Base-by-base conservation (phyloP, 2,329 filamentous ascomycete species). In the Drechslera avenae region DNA sequence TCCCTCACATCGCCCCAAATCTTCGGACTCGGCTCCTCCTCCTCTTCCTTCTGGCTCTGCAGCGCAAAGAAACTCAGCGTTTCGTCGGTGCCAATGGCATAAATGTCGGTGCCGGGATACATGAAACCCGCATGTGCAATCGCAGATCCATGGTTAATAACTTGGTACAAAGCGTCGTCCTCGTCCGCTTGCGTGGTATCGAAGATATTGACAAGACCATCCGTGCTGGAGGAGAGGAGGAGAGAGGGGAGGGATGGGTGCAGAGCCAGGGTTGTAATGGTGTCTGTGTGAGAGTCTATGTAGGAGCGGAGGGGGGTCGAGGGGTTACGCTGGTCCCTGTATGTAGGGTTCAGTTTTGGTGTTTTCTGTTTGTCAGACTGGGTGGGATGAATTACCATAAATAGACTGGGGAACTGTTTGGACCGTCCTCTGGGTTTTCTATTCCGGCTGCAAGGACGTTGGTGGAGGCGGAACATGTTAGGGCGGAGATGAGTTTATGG, bases 141-240 rank as follows among this genome's bases (percentile, higher is more conserved):
- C 0, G 88, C 90, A 28, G 86, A 84, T 31, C 83, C 81, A 67
- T 90, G 88, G 72, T 93, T 93, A 69, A 92, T 86, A 10, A 90
- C 89, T 73, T 91, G 88, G 51, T 88, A 78, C 16, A 91, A 77
- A 1, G 89, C 86, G 39, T 93, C 89, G 66, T 93, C 89, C 73
- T 93, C 89, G 50, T 89, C 81, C 6, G 58, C 57, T 39, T 73
- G 64, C 39, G 81, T 79, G 14, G 84, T 87, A 74, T 94, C 86
- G 73, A 88, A 90, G 37, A 93, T 78, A 66, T 89, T 91, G 63
- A 93, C 81, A 1, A 93, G 81, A 5, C 89, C 89, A 72, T 94
- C 90, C 12, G 89, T 93, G 31, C 88, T 90, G 35, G 88, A 88
- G 1, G 88, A 90, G 9, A 93, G 79, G 5, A 93, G 81, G 13